Conservation (phyloP, 176 grass and related monocot genomes). For the Lolium multiflorum region DNA sequence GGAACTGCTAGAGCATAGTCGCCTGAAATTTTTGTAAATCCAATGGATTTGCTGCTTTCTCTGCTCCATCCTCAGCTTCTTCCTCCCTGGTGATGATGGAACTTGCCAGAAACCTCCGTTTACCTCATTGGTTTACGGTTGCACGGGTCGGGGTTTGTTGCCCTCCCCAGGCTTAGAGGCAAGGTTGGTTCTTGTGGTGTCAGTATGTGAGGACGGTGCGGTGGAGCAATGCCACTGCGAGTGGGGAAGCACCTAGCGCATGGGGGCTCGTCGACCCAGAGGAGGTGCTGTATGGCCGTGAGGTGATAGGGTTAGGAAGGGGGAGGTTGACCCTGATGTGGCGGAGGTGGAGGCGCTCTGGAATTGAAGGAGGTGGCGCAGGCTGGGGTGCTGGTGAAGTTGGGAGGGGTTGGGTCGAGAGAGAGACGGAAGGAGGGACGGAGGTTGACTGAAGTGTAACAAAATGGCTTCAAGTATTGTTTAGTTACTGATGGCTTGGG, state of each 20-base stretch:
- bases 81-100: neutral
- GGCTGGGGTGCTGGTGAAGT: neutral
- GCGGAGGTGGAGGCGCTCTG: neutral
- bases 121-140: constrained; percentile 18
- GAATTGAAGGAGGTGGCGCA: constrained; percentile 1
- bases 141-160: neutral
- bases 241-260: neutral
- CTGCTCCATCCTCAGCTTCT: neutral
- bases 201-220: neutral
- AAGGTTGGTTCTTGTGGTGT: neutral
- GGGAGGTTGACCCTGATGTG: neutral
- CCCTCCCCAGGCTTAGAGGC: neutral
- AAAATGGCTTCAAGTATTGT: constrained; percentile 14
- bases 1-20: neutral
- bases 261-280: neutral
- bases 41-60: neutral
- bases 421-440: neutral
- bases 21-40: neutral
- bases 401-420: neutral
- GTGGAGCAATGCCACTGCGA: neutral
- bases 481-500: constrained; percentile 2
- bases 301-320: neutral
- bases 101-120: too few species aligned
- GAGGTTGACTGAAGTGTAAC: neutral
- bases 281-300: neutral